Percentiles rank a stretch among this genome's conserved stretches.
Conservation (phyloP, 1,284 basidiomycete species). For the Ustilago crameri region DNA sequence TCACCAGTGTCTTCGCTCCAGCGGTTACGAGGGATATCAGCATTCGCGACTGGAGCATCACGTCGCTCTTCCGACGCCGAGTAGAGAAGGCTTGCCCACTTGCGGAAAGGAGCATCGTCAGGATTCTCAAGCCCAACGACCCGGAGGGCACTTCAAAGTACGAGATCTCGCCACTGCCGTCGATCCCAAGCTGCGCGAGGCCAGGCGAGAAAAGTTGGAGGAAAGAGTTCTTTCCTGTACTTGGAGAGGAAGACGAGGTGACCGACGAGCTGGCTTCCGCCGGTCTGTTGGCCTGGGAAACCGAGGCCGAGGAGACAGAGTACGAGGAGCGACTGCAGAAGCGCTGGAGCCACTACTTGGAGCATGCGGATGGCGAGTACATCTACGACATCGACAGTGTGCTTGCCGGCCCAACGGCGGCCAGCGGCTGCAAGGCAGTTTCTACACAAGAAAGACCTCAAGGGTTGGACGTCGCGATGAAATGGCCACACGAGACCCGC, state of each 20-base stretch:
- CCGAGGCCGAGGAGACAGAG: conserved; percentile 24
- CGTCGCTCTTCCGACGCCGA: conserved; percentile 37
- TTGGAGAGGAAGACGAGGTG: conserved; percentile 28
- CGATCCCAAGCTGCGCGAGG: conserved; percentile 3
- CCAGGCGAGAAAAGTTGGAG: conserved; percentile 9
- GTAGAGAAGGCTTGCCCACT: conserved; percentile 48
- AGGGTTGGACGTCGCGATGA: conserved; percentile 57
- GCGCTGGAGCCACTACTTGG: conserved; percentile 29
- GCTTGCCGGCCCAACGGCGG: neutral
- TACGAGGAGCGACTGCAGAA: conserved; percentile 17
- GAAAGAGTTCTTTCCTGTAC: conserved; percentile 15
- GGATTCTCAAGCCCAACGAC: conserved; percentile 37
- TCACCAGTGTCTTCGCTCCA: conserved; percentile 85
- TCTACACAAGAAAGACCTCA: neutral
- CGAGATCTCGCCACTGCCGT: conserved; percentile 21
- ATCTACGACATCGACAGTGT: conserved; percentile 12
- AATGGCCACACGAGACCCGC: conserved; percentile 69
- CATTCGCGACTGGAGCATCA: conserved; percentile 48
- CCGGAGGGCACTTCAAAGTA: conserved; percentile 6
- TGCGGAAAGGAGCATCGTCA: conserved; percentile 35
- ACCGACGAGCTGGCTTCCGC: conserved; percentile 32
- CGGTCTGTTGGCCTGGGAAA: conserved; percentile 22
- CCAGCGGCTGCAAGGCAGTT: neutral
- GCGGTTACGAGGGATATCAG: conserved; percentile 36
- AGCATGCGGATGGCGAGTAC: conserved; percentile 28